Conservation (phyloP, 1,284 basidiomycete species). For the Boletus sp. region DNA sequence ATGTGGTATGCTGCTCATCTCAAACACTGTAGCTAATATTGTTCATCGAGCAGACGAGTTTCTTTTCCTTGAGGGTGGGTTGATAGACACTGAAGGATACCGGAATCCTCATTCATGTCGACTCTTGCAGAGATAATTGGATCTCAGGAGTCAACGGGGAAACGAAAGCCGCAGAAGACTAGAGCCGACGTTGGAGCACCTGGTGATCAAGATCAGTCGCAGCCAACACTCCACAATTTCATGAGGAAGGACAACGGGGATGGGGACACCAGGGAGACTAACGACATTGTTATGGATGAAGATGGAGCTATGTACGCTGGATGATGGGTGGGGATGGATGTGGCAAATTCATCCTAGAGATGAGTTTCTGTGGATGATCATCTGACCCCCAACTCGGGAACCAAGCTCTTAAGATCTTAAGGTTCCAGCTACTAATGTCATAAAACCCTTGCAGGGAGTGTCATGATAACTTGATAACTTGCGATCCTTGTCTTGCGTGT, state of each 20-base stretch:
- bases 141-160: slow-evolving; percentile 44
- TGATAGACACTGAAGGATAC: slow-evolving; percentile 36
- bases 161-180: slow-evolving; percentile 41
- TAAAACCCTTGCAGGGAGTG: neutral
- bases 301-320: slow-evolving; percentile 35
- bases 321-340: slow-evolving; percentile 8
- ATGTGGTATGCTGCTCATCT: neutral
- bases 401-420: too few relatives aligned
- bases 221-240: slow-evolving; percentile 48
- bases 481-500: neutral
- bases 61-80: slow-evolving; percentile 64
- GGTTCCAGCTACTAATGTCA: neutral
- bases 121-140: slow-evolving; percentile 51
- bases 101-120: slow-evolving; percentile 3
- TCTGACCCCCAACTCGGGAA: neutral
- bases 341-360: neutral
- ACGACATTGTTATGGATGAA: slow-evolving; percentile 30
- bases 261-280: slow-evolving; percentile 20
- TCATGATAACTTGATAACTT: neutral
- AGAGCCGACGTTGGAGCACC: slow-evolving; percentile 12
- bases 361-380: neutral
- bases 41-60: slow-evolving; percentile 70
- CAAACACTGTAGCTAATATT: slow-evolving; percentile 47
- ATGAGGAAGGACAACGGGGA: slow-evolving; percentile 27
- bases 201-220: slow-evolving; percentile 21